Conservation (phyloP, 805 yeast genomes). For the Candida yuanshanica region DNA sequence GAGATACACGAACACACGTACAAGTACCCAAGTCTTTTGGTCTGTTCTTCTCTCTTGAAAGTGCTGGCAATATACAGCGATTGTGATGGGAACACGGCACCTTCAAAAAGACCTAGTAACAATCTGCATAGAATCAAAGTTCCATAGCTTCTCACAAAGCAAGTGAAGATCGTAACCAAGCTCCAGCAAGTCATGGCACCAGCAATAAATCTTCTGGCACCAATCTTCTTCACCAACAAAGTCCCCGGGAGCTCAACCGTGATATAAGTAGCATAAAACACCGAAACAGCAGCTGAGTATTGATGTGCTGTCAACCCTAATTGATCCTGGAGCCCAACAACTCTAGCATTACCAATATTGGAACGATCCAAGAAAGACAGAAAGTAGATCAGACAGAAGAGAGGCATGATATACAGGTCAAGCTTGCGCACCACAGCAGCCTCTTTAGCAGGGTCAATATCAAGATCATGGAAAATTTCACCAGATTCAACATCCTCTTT, state of each 20-base stretch:
- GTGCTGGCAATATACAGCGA: conserved; percentile 31
- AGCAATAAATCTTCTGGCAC: conserved; percentile 1
- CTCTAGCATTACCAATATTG: conserved; percentile 41
- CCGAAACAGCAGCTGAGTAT: conserved; percentile 30
- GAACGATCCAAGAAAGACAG: conserved; percentile 35
- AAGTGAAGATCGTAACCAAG: conserved; percentile 28
- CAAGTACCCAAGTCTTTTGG: conserved; percentile 33
- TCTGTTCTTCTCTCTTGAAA: conserved; percentile 32
- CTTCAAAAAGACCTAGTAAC: conserved; percentile 39
- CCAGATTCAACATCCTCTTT: neutral
- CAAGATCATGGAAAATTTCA: neutral
- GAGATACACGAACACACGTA: conserved; percentile 38
- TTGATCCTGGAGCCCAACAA: conserved; percentile 33
- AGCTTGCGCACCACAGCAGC: conserved; percentile 23
- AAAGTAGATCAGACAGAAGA: conserved; percentile 28
- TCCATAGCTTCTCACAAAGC: conserved; percentile 28
- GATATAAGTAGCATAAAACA: conserved; percentile 35
- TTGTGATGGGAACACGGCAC: conserved; percentile 36
- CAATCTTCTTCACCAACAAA: conserved; percentile 2
- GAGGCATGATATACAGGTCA: conserved; percentile 27
- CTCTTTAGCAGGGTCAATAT: neutral
- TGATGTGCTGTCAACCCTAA: conserved; percentile 23
- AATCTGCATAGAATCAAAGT: conserved; percentile 34
- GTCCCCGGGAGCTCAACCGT: conserved; percentile 5
- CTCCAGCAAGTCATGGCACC: conserved; percentile 5